phyloP scores from a whole-genome alignment of 768 basidiomycete species.

The Collybia mongolica region DNA sequence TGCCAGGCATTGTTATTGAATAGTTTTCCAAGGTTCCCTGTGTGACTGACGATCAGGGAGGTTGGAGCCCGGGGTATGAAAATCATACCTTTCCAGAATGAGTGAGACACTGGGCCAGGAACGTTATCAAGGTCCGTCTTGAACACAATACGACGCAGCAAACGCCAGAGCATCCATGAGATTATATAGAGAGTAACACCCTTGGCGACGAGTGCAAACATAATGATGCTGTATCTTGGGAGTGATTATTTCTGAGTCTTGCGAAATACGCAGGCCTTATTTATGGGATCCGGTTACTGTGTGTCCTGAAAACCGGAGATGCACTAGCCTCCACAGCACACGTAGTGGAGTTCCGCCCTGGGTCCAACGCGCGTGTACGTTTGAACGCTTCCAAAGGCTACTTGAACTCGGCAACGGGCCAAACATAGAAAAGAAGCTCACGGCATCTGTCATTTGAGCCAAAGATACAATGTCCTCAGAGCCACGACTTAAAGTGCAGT shows the following conservation, averaged over 20 bases:
- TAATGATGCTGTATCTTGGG: background rate
- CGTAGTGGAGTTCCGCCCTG: no score
- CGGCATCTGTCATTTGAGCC: background rate
- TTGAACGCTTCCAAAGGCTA: no score
- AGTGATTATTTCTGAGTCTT: background rate
- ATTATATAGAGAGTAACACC: slow-evolving; percentile 3
- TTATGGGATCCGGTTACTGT: no score
- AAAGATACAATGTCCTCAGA: background rate
- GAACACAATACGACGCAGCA: slow-evolving; percentile 12
- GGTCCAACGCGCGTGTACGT: no score
- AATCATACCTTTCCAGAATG: slow-evolving; percentile 26
- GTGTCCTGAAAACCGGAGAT: no score
- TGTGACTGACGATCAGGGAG: background rate
- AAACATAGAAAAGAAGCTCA: no score
- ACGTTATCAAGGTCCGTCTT: slow-evolving; percentile 29
- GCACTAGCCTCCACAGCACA: no score
- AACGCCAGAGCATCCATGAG: slow-evolving; percentile 15
- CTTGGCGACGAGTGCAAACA: slow-evolving; percentile 4
- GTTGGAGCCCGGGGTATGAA: no score
- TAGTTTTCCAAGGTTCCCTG: background rate
- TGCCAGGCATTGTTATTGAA: background rate
- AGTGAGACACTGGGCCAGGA: slow-evolving; percentile 29
- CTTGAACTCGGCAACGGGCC: no score
- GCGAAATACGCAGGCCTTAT: no score
- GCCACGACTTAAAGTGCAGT: background rate